Evolutionary conservation across 352 stramenopile species (phyloP).

Genomic region (Pythium rishiriense): DNA sequence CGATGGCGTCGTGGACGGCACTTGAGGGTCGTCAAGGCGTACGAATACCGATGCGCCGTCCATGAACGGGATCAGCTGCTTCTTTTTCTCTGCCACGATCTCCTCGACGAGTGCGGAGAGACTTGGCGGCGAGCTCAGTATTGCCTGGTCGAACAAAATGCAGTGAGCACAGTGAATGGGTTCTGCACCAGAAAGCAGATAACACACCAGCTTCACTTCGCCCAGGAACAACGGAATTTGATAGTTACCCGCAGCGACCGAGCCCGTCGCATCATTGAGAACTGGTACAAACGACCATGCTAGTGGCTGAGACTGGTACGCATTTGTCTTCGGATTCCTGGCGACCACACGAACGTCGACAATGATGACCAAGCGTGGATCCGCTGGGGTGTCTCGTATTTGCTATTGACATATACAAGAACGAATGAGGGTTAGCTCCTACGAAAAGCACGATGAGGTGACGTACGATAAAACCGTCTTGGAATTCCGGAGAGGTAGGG

Average conservation of each 20-base stretch:
- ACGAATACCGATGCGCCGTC: slow-evolving; percentile 59
- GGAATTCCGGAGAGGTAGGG: slow-evolving; percentile 54
- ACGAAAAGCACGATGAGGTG: background rate
- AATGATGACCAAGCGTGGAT: slow-evolving; percentile 39
- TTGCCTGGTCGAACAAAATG: slow-evolving; percentile 24
- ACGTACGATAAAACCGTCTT: slow-evolving; percentile 49
- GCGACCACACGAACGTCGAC: slow-evolving; percentile 58
- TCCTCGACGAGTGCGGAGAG: slow-evolving; percentile 39
- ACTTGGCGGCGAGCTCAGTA: slow-evolving; percentile 30
- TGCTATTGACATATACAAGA: slow-evolving; percentile 32
- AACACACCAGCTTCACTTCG: slow-evolving; percentile 57
- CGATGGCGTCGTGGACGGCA: slow-evolving; percentile 31
- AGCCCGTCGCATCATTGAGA: slow-evolving; percentile 33
- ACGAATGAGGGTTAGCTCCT: background rate
- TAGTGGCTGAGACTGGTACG: slow-evolving; percentile 44
- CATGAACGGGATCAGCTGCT: slow-evolving; percentile 35
- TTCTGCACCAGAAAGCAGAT: background rate
- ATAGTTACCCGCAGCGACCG: slow-evolving; percentile 37
- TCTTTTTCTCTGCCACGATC: slow-evolving; percentile 49
- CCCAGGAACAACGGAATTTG: slow-evolving; percentile 69
- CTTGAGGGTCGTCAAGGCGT: slow-evolving; percentile 62
- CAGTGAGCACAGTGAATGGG: background rate
- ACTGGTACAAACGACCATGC: slow-evolving; percentile 71
- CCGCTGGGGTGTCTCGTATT: slow-evolving; percentile 37
- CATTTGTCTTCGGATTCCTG: slow-evolving; percentile 46